Base-by-base conservation (phyloP, 345 rosid species). In the Jatropha curcas region DNA sequence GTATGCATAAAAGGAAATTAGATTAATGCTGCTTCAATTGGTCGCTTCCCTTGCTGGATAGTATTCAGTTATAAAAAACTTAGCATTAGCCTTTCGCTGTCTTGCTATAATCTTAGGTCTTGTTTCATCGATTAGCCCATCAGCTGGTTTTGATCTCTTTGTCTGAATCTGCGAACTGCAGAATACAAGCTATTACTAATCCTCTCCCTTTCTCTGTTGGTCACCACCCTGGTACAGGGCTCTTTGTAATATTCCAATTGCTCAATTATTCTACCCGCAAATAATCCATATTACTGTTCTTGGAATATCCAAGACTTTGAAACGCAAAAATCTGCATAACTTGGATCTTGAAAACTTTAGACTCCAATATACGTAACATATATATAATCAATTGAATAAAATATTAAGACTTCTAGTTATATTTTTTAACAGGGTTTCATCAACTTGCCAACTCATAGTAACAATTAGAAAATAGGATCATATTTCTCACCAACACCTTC, bases 221-320 rank as follows among this genome's bases (percentile, higher is more conserved):
- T 84, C 77, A 82, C 77, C 70, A 80, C 92, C 61, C 88, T 82
- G 87, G 81, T 65, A 12, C 81, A 65, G 73, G 73, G 68, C 90
- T 88, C 83, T 86, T 88, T n/a, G n/a, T 79, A 80, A 90, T 60
- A 82, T 82, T 25, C 88, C 90, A n/a, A 71, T 90, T 88, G 77
- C 86, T 85, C 89, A n/a, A 82, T 86, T 70, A 85, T n/a, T 84
- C 89, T 84, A 33, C n/a, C n/a, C 76, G 75, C 28, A 52, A 11
- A 31, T 48, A 28, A 82, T n/a, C n/a, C n/a, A 11, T 20, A 0
- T 22, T 1, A 22, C 20, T 16, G 17, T 13, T 16, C 5, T 10
- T 58, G 17, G 20, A 8, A 52, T 7, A 11, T 13, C 10, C 30
- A 28, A 13, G 39, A 59, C 0, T 17, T 59, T n/a, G n/a, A 30